phyloP scores from a whole-genome alignment of 2,329 filamentous ascomycete species.

The Rutstroemia sp. region DNA sequence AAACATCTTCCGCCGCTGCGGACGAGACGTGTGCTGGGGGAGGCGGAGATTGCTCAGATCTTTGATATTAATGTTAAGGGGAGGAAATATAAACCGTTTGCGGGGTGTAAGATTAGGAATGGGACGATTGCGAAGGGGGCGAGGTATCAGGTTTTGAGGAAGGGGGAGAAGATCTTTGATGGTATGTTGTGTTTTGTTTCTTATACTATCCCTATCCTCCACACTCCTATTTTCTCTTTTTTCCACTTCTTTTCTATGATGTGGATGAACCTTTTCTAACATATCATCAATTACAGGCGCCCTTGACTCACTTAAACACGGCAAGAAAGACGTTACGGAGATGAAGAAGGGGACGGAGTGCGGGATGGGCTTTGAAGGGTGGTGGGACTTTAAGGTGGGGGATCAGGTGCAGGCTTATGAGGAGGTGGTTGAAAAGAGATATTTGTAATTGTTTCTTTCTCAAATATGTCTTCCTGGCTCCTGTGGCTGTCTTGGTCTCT shows the following conservation, averaged over 20 bases:
- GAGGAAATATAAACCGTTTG: slow-evolving; percentile 64
- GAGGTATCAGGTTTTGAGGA: slow-evolving; percentile 65
- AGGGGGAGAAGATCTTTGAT: slow-evolving; percentile 66
- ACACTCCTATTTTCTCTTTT: neutral
- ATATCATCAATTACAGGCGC: slow-evolving; percentile 46
- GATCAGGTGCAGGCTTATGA: slow-evolving; percentile 88
- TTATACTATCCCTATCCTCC: neutral
- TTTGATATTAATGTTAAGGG: slow-evolving; percentile 80
- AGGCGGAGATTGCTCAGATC: slow-evolving; percentile 76
- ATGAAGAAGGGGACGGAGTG: slow-evolving; percentile 94
- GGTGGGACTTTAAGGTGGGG: slow-evolving; percentile 69
- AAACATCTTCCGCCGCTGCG: slow-evolving; percentile 61
- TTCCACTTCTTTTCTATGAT: neutral
- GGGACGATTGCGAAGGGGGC: slow-evolving; percentile 58
- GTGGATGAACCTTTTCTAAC: neutral
- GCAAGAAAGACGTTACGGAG: slow-evolving; percentile 84
- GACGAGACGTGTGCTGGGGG: slow-evolving; percentile 67
- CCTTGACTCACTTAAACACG: slow-evolving; percentile 76
- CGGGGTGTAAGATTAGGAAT: slow-evolving; percentile 82
- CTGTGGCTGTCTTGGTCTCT: no score
- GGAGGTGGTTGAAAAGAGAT: slow-evolving; percentile 60
- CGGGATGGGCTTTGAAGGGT: slow-evolving; percentile 76
- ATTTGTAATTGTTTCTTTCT: slow-evolving; percentile 19
- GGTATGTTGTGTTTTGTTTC: slow-evolving; percentile 49
- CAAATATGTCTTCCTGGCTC: neutral